A percentile compares a stretch with the other conserved stretches of the same genome.
Conservation (phyloP, 768 basidiomycete genomes). For the Clitopilus hobsonii region DNA sequence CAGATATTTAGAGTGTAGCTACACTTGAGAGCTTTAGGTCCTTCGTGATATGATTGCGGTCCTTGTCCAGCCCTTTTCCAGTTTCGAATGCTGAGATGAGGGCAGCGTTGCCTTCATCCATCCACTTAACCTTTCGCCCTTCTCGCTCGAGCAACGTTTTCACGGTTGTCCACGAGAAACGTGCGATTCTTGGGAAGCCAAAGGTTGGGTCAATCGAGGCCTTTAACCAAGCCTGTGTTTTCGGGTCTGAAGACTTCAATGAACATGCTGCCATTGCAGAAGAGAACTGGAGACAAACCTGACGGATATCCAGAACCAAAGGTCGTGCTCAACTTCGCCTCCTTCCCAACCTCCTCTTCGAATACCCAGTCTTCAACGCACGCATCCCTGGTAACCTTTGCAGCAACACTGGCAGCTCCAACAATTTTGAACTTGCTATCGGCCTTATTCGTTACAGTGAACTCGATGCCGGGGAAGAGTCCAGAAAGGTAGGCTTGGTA, state of each 20-base stretch:
- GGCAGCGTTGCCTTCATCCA: constrained; percentile 76
- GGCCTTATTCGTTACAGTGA: constrained; percentile 90
- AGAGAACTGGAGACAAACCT: constrained; percentile 35
- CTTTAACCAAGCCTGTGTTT: constrained; percentile 84
- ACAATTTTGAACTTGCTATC: constrained; percentile 97
- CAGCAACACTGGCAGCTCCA: constrained; percentile 95
- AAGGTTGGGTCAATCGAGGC: constrained; percentile 79
- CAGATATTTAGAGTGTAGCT: constrained; percentile 59
- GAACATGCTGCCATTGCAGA: background rate
- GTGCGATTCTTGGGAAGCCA: constrained; percentile 84
- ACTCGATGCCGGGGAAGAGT: constrained; percentile 77
- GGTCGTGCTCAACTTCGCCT: constrained; percentile 22
- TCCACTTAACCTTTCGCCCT: constrained; percentile 81
- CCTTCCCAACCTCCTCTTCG: constrained; percentile 46
- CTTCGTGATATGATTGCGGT: constrained; percentile 62
- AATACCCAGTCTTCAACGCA: constrained; percentile 86
- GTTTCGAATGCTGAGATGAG: constrained; percentile 72
- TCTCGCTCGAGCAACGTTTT: constrained; percentile 79
- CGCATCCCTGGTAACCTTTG: constrained; percentile 92
- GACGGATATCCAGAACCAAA: constrained; percentile 91
- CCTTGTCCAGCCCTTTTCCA: constrained; percentile 70
- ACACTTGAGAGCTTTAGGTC: constrained; percentile 75
- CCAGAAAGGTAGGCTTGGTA: constrained; percentile 82
- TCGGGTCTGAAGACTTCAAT: constrained; percentile 60
- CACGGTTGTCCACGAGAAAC: constrained; percentile 96